Evolutionary conservation across 164 flowering plant species (phyloP).

Genomic region (Nelumbo lutea): DNA sequence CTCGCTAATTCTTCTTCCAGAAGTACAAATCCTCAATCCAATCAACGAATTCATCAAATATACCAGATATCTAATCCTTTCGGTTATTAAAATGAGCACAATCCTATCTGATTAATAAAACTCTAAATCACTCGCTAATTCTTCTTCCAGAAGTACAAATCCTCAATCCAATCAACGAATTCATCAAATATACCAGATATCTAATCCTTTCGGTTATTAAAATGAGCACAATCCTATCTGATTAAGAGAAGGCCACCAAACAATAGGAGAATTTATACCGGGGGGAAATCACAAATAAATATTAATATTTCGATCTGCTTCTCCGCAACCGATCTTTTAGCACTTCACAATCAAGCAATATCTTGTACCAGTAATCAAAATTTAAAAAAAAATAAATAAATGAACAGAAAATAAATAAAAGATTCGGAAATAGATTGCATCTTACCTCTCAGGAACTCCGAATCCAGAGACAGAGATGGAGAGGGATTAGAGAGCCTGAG

Average conservation of each 20-base stretch:
- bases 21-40: conserved; percentile 4
- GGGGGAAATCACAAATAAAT: background rate
- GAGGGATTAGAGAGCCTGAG: conserved; percentile 1
- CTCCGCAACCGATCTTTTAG: background rate
- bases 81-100: background rate
- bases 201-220: background rate
- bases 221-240: background rate
- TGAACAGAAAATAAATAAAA: background rate
- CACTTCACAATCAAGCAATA: background rate
- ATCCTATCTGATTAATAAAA: background rate
- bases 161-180: conserved; percentile 7
- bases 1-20: background rate
- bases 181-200: background rate
- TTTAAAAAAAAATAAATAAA: background rate
- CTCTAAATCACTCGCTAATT: background rate
- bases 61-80: background rate
- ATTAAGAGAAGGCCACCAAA: background rate
- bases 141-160: background rate
- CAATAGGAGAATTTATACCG: background rate
- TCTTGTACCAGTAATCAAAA: background rate
- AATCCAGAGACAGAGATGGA: conserved; percentile 16
- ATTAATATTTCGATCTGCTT: conserved; percentile 5
- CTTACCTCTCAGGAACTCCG: conserved; percentile 29
- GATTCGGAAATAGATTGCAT: conserved; percentile 7
- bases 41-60: conserved; percentile 3